Evolutionary conservation across 2,329 filamentous ascomycete species (phyloP).

Genomic region (Myriosclerotinia scirpicola): DNA sequence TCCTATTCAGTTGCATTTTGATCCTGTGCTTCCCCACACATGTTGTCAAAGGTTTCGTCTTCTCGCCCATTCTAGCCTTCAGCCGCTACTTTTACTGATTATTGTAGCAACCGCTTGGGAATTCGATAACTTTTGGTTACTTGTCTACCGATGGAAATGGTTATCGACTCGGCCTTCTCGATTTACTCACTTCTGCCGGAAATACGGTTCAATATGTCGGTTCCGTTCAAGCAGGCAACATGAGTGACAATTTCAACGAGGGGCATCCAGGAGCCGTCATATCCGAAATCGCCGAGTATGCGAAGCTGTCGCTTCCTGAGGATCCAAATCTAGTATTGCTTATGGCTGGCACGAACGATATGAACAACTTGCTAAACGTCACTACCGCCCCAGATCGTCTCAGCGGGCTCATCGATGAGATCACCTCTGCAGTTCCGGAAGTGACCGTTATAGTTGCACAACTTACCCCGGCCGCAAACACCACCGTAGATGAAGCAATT

Average conservation of each 20-base stretch:
- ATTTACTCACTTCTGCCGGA: constrained; percentile 32
- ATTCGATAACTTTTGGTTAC: constrained; percentile 44
- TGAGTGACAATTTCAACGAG: constrained; percentile 41
- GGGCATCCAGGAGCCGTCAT: constrained; percentile 41
- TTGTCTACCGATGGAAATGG: constrained; percentile 41
- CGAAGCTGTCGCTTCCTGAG: constrained; percentile 26
- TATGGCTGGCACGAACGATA: constrained; percentile 42
- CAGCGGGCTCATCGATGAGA: constrained; percentile 39
- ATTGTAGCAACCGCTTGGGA: constrained; percentile 39
- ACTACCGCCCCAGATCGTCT: constrained; percentile 41
- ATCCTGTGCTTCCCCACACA: neutral
- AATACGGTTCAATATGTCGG: constrained; percentile 40
- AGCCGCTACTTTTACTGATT: neutral
- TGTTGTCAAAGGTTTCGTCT: neutral
- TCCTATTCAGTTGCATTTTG: neutral
- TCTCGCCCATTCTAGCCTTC: neutral
- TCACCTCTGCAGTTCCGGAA: constrained; percentile 38
- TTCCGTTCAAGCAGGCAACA: constrained; percentile 38
- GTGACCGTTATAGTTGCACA: constrained; percentile 43
- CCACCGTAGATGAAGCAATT: neutral
- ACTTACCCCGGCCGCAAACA: constrained; percentile 35
- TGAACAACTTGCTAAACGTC: constrained; percentile 33
- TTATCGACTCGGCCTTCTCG: constrained; percentile 41
- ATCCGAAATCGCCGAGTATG: constrained; percentile 34
- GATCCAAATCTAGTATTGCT: constrained; percentile 41